These are phyloP conservation scores for Tolypocladium inflatum DNA, from an alignment of 2,329 filamentous ascomycete species.

Conservation along the genomic window DNA sequence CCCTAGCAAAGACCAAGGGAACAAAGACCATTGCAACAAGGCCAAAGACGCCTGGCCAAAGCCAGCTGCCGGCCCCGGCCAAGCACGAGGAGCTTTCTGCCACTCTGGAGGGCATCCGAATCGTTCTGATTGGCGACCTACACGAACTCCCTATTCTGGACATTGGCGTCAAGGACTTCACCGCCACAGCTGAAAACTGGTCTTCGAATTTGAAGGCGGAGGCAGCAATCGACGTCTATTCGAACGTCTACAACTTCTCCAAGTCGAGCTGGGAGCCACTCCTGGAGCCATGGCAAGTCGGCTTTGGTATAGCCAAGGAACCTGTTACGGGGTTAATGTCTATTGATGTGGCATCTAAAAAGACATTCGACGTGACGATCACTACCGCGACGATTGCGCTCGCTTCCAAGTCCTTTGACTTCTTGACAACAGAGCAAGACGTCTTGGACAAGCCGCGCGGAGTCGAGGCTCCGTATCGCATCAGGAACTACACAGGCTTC, in stretches of 20 bases:
- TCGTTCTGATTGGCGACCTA: conserved; percentile 89
- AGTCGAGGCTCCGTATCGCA: conserved; percentile 83
- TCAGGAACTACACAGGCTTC: conserved; percentile 94
- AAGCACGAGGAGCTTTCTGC: conserved; percentile 71
- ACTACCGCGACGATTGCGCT: conserved; percentile 91
- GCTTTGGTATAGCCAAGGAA: conserved; percentile 77
- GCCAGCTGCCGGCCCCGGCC: conserved; percentile 3
- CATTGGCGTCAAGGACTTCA: conserved; percentile 85
- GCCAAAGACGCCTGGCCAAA: conserved; percentile 10
- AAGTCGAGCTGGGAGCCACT: conserved; percentile 98
- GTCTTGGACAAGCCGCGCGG: conserved; percentile 88
- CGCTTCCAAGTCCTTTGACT: conserved; percentile 85
- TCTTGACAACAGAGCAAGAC: conserved; percentile 75
- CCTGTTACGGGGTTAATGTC: conserved; percentile 66
- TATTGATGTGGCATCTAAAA: conserved; percentile 79
- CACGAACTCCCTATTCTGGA: conserved; percentile 95
- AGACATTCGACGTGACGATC: conserved; percentile 82
- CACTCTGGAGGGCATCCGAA: conserved; percentile 75
- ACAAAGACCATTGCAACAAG: conserved; percentile 24
- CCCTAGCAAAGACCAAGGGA: conserved; percentile 33
- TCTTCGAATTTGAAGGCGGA: conserved; percentile 79
- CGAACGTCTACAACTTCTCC: conserved; percentile 98
- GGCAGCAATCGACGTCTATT: conserved; percentile 83
- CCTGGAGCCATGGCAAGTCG: conserved; percentile 93
- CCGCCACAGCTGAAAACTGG: conserved; percentile 81